Evolutionary conservation across 495 filamentous ascomycete genomes (phyloP).

Genomic region (Aspergillus cristatus): DNA sequence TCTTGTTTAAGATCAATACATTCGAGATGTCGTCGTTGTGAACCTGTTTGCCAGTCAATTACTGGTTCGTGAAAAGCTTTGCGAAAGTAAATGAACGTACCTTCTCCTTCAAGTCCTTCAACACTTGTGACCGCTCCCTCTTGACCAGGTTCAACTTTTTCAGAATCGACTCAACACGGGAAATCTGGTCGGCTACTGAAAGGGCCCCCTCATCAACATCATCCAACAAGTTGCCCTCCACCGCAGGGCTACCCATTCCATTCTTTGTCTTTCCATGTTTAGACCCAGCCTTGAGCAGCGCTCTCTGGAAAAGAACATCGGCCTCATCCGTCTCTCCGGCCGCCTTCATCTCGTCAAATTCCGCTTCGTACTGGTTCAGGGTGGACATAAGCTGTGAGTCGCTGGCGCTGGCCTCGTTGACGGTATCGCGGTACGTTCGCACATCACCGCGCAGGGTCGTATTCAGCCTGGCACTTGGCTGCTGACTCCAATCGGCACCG

Average conservation of each 20-base stretch:
- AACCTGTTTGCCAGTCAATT: conserved; percentile 44
- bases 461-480: conserved; percentile 83
- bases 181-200: conserved; percentile 84
- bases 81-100: conserved; percentile 36
- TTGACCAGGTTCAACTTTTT: conserved; percentile 89
- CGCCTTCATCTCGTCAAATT: conserved; percentile 91
- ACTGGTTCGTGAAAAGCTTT: neutral
- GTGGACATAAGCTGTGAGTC: conserved; percentile 80
- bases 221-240: conserved; percentile 74
- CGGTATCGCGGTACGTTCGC: conserved; percentile 71
- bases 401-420: conserved; percentile 82
- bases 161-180: conserved; percentile 79
- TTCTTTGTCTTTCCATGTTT: conserved; percentile 53
- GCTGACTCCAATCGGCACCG: conserved; percentile 91
- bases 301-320: conserved; percentile 80
- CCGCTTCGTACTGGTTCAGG: conserved; percentile 69
- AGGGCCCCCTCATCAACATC: conserved; percentile 71
- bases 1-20: conserved; percentile 94
- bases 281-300: conserved; percentile 58
- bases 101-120: conserved; percentile 97
- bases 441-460: conserved; percentile 80
- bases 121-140: conserved; percentile 76
- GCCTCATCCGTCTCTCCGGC: conserved; percentile 84
- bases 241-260: conserved; percentile 51
- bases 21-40: conserved; percentile 96